Conservation (phyloP, 2,329 filamentous ascomycete genomes). For the Dactylonectria estremocensis region DNA sequence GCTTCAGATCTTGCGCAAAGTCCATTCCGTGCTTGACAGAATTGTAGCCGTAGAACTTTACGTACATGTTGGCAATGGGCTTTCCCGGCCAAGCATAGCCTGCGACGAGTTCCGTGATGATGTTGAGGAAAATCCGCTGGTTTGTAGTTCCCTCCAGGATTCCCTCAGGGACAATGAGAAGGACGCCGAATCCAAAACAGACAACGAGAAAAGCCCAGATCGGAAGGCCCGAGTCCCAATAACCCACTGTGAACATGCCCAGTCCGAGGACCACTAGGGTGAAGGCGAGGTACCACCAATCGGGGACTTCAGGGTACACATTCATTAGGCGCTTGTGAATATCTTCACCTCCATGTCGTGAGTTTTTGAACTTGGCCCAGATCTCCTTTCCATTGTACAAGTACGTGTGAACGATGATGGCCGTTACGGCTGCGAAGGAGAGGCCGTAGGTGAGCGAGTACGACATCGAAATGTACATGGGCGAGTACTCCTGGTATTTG, state of each 20-base stretch:
- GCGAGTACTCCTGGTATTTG: slow-evolving; percentile 27
- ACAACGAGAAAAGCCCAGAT: slow-evolving; percentile 28
- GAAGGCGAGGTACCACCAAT: slow-evolving; percentile 27
- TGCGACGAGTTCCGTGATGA: slow-evolving; percentile 24
- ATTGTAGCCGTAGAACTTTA: slow-evolving; percentile 31
- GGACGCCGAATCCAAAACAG: slow-evolving; percentile 23
- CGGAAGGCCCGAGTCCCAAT: slow-evolving; percentile 27
- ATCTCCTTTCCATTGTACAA: slow-evolving; percentile 28
- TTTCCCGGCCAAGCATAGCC: slow-evolving; percentile 31
- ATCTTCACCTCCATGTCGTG: slow-evolving; percentile 25
- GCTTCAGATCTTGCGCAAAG: slow-evolving; percentile 29
- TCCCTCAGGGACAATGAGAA: slow-evolving; percentile 25
- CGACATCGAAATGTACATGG: slow-evolving; percentile 30
- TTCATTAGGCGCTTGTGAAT: slow-evolving; percentile 30
- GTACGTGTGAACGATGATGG: slow-evolving; percentile 28
- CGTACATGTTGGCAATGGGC: slow-evolving; percentile 31
- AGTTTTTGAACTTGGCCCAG: slow-evolving; percentile 29
- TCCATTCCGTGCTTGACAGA: slow-evolving; percentile 32
- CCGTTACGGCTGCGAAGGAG: slow-evolving; percentile 24
- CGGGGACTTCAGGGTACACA: slow-evolving; percentile 24
- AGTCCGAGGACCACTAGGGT: slow-evolving; percentile 16
- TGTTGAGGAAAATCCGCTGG: slow-evolving; percentile 32
- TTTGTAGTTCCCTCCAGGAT: slow-evolving; percentile 29
- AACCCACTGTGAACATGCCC: slow-evolving; percentile 29
- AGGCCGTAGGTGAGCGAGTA: slow-evolving; percentile 26